These are phyloP conservation scores for Penicillium sp. DNA, from an alignment of 2,329 filamentous ascomycete species.

Conservation along the genomic window DNA sequence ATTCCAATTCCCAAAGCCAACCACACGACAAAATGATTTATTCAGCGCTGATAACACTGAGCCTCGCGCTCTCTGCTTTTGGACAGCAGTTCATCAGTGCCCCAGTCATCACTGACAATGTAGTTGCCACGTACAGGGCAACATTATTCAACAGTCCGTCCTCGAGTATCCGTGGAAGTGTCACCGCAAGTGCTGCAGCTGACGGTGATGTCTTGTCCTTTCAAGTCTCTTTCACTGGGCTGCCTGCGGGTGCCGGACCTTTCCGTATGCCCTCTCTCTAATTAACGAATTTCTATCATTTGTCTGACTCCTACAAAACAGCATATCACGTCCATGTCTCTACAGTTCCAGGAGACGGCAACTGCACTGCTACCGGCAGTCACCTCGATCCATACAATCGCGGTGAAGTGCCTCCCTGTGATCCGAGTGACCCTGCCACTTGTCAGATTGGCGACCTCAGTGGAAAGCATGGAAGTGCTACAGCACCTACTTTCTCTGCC, in stretches of 20 bases:
- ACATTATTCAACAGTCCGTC: conserved; percentile 52
- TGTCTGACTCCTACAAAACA: conserved; percentile 17
- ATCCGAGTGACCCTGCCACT: conserved; percentile 53
- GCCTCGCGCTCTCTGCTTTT: conserved; percentile 20
- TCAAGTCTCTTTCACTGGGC: conserved; percentile 54
- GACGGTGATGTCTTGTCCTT: conserved; percentile 56
- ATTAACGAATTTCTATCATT: background rate
- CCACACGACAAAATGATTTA: background rate
- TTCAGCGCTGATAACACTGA: conserved; percentile 14
- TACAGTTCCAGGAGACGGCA: conserved; percentile 62
- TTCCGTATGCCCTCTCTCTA: conserved; percentile 50
- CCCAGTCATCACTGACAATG: conserved; percentile 53
- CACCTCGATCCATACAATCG: conserved; percentile 70
- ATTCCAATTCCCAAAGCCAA: background rate
- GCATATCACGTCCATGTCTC: conserved; percentile 70
- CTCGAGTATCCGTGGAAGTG: conserved; percentile 53
- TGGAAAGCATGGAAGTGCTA: conserved; percentile 64
- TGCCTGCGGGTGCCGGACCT: conserved; percentile 52
- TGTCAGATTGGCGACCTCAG: conserved; percentile 75
- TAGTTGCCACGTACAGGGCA: conserved; percentile 53
- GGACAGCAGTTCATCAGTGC: conserved; percentile 46
- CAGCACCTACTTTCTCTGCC: conserved; percentile 35
- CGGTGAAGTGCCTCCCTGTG: conserved; percentile 60
- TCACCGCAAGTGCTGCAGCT: conserved; percentile 46
- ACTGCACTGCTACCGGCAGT: conserved; percentile 64